Evolutionary conservation across 2,329 filamentous ascomycete genomes (phyloP), one percentile per base, ranked within the genome.

Genomic region (Pseudovirgaria hyperparasitica): DNA sequence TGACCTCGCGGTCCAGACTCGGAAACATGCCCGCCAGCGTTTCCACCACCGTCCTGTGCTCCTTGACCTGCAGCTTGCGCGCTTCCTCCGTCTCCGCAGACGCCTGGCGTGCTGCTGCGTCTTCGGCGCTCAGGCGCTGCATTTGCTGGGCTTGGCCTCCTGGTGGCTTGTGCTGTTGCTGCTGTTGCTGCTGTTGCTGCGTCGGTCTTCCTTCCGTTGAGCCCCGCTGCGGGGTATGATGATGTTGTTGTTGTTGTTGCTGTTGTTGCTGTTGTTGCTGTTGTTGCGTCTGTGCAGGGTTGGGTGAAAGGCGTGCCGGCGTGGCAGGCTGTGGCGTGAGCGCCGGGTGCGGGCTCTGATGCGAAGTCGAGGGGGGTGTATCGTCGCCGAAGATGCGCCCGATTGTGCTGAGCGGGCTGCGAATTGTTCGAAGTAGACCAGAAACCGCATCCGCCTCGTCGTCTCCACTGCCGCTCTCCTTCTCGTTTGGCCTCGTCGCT

Each of bases 1-100:
- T 96, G 19, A 98, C 70, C 25, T 98, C 92, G 44, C 75, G 73
- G 52, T 98, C 90, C 26, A 98, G 62, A 47, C 92, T 85, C 1
- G 90, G 90, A 52, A 98, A 98, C 90, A 98, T 98, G 42, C 84
- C 80, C 25, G 82, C 76, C 31, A 98, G 60, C 19, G 90, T 96
- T 57, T 96, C 90, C 3, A 96, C 87, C 6, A 98, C 76, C 42
- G 85, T 87, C 28, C 72, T 66, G 54, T 96, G 86, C 62, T 98
- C 90, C 29, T 78, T 76, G 19, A 75, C 67, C 40, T 90, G 76
- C 33, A 96, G 72, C 10, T 80, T 67, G 38, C 85, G 72, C 6
- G 87, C 87, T 51, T 98, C 82, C 7, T 87, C 87, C 5, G 72
- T 72, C 53, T 96, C 87, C 1, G 82, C 85, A 40, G 81, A 92